A percentile compares a stretch with the other conserved stretches of the same genome.
phyloP scores from a whole-genome alignment of 495 filamentous ascomycete genomes.

The Cryomyces antarcticus region DNA sequence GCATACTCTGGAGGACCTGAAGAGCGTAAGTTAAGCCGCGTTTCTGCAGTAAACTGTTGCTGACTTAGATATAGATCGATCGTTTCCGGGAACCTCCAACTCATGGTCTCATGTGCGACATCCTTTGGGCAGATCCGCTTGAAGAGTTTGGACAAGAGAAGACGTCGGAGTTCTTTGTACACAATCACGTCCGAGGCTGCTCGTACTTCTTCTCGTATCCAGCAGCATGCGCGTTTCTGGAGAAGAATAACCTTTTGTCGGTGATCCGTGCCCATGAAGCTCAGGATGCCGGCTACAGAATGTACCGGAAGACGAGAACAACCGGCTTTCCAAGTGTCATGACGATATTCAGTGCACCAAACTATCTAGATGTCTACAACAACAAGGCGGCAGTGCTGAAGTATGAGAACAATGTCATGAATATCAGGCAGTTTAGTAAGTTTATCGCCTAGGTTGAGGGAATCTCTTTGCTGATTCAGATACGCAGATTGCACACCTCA shows the following conservation, averaged over 20 bases:
- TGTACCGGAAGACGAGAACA: conserved; percentile 96
- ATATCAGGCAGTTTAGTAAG: conserved; percentile 85
- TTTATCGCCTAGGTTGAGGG: background rate
- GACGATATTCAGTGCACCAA: conserved; percentile 98
- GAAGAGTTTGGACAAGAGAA: conserved; percentile 99
- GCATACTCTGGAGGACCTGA: conserved; percentile 85
- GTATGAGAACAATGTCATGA: conserved; percentile 99
- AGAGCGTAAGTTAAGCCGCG: conserved; percentile 36
- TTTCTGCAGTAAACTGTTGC: background rate
- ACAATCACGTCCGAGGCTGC: conserved; percentile 95
- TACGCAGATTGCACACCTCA: conserved; percentile 72
- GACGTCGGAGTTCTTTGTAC: conserved; percentile 86
- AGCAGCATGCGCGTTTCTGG: conserved; percentile 90
- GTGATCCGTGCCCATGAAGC: conserved; percentile 98
- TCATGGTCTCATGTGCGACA: conserved; percentile 96
- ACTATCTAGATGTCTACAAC: conserved; percentile 99
- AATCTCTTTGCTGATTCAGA: background rate
- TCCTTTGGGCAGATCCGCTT: conserved; percentile 96
- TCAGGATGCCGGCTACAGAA: conserved; percentile 94
- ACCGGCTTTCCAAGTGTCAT: conserved; percentile 98
- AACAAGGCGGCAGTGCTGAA: conserved; percentile 98
- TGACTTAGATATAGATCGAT: conserved; percentile 47
- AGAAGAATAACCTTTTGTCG: conserved; percentile 96
- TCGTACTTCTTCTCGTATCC: conserved; percentile 99
- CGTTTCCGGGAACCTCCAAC: conserved; percentile 94